Conservation (phyloP, 2,329 filamentous ascomycete species). For the Corynespora cassiicola region DNA sequence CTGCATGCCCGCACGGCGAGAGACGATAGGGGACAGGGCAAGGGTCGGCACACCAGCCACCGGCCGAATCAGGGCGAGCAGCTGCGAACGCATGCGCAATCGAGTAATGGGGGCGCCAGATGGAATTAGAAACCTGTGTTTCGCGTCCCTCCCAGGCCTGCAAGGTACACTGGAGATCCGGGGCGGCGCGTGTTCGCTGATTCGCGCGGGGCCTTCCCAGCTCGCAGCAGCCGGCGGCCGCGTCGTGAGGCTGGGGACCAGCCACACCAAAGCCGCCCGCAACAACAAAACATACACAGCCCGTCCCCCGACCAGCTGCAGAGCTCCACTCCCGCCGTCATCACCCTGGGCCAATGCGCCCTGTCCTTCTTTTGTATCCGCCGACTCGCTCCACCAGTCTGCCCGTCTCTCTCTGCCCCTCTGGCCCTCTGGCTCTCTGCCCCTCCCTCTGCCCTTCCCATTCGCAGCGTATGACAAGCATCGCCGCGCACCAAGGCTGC, state of each 20-base stretch:
- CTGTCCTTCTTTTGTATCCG: slow-evolving; percentile 25
- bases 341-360: too few relatives aligned
- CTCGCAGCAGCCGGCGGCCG: slow-evolving; percentile 2
- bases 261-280: slow-evolving; percentile 24
- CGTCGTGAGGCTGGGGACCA: slow-evolving; percentile 26
- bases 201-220: too few relatives aligned
- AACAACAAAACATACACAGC: slow-evolving; percentile 14
- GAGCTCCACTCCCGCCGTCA: too few relatives aligned
- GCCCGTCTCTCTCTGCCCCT: slow-evolving; percentile 1
- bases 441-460: slow-evolving; percentile 7
- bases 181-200: slow-evolving; percentile 7
- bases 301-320: slow-evolving; percentile 1
- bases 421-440: slow-evolving; percentile 2
- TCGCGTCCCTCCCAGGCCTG: slow-evolving; percentile 11
- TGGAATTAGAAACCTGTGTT: slow-evolving; percentile 16
- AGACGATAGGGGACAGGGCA: neutral
- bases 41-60: neutral
- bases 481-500: slow-evolving; percentile 19
- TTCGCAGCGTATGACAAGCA: slow-evolving; percentile 30
- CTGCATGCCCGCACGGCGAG: slow-evolving; percentile 15
- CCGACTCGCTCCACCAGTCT: slow-evolving; percentile 5
- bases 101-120: neutral
- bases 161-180: slow-evolving; percentile 17
- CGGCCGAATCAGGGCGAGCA: neutral
- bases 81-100: neutral